Percentiles rank a stretch among this genome's conserved stretches.
These are phyloP conservation scores for Sphagnum magellanicum DNA, from an alignment of 228 moss, liverwort and hornwort genomes.

Conservation along the genomic window DNA sequence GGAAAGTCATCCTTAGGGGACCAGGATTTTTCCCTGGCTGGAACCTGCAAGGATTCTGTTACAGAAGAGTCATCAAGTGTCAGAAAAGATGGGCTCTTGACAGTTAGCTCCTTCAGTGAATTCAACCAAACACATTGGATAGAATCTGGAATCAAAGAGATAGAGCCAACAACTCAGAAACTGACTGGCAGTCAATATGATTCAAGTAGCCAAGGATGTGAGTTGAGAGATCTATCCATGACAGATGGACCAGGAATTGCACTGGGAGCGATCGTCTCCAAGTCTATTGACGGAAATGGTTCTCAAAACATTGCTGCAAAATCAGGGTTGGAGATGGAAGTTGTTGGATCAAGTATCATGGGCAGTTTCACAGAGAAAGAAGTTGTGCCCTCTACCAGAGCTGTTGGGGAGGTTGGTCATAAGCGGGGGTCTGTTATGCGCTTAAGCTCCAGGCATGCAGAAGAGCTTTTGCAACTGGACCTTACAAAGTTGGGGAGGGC, in stretches of 20 bases:
- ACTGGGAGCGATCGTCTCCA: background rate
- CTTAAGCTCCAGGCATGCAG: slow-evolving; percentile 67
- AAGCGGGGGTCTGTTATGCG: slow-evolving; percentile 40
- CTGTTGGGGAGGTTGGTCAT: slow-evolving; percentile 11
- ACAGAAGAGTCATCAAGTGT: background rate
- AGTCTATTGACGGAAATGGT: slow-evolving; percentile 5
- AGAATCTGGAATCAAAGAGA: slow-evolving; percentile 15
- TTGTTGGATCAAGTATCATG: slow-evolving; percentile 10
- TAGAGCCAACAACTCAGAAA: slow-evolving; percentile 11
- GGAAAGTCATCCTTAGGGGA: background rate
- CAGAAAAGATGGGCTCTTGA: slow-evolving; percentile 3
- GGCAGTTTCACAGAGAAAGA: slow-evolving; percentile 18
- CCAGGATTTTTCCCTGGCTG: slow-evolving; percentile 5
- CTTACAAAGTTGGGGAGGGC: slow-evolving; percentile 61
- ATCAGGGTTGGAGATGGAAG: slow-evolving; percentile 9
- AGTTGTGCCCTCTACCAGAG: slow-evolving; percentile 10
- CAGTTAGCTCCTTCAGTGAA: slow-evolving; percentile 25
- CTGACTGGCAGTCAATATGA: background rate
- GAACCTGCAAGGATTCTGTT: background rate
- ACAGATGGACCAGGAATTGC: background rate
- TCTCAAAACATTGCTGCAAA: slow-evolving; percentile 18
- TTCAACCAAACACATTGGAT: slow-evolving; percentile 24
- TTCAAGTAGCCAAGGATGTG: background rate
- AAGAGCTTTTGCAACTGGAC: slow-evolving; percentile 68
- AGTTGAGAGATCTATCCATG: slow-evolving; percentile 3